Percentiles rank a stretch among this genome's conserved stretches.
These are phyloP conservation scores for Sphagnum contortum DNA, from an alignment of 225 moss, liverwort and hornwort genomes.

Conservation along the genomic window DNA sequence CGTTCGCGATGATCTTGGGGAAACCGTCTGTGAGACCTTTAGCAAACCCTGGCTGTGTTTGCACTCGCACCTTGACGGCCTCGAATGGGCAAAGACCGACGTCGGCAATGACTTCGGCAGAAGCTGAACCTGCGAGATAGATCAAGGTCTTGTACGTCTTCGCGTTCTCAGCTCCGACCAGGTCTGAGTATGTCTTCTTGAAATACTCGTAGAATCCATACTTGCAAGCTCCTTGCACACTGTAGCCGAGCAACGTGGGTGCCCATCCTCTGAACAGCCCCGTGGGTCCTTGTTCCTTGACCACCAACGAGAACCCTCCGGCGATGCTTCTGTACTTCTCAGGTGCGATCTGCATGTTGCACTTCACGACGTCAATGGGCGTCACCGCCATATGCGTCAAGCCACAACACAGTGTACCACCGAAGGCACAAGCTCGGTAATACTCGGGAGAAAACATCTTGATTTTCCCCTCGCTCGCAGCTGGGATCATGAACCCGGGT, in stretches of 20 bases:
- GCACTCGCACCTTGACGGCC: conserved; percentile 60
- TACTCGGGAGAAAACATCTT: conserved; percentile 44
- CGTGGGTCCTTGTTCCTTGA: conserved; percentile 48
- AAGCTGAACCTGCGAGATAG: conserved; percentile 46
- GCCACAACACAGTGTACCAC: conserved; percentile 60
- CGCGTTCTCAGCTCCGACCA: conserved; percentile 36
- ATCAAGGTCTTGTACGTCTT: conserved; percentile 53
- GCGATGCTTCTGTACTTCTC: conserved; percentile 48
- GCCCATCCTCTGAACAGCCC: conserved; percentile 54
- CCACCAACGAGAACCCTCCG: conserved; percentile 40
- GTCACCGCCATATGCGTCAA: conserved; percentile 57
- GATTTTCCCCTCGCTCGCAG: conserved; percentile 45
- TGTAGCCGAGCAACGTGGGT: conserved; percentile 74
- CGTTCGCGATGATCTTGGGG: conserved; percentile 35
- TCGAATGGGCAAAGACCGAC: conserved; percentile 48
- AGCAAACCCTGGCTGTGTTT: conserved; percentile 52
- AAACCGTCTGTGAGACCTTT: conserved; percentile 42
- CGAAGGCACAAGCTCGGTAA: conserved; percentile 54
- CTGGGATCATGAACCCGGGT: conserved; percentile 23
- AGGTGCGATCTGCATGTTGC: conserved; percentile 78
- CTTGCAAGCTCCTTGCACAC: conserved; percentile 82
- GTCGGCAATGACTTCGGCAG: conserved; percentile 52
- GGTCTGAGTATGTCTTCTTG: conserved; percentile 77
- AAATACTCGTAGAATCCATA: conserved; percentile 95
- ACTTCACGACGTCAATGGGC: conserved; percentile 66